Evolutionary conservation across 2,329 filamentous ascomycete genomes (phyloP).

Genomic region (Amphichorda felina): DNA sequence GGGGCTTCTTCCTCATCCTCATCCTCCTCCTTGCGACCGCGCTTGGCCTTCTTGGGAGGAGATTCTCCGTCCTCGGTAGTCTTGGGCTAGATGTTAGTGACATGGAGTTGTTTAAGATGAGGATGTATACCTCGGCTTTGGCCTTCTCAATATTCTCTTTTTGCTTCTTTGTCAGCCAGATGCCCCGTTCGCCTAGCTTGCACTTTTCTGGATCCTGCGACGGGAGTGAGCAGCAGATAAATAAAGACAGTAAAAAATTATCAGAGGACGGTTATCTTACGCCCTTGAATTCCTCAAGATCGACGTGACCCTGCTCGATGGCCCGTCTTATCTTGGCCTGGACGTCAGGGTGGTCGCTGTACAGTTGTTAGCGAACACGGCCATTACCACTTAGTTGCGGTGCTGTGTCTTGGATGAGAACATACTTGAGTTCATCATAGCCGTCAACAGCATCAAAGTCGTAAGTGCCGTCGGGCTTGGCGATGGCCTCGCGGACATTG

Average conservation of each 20-base stretch:
- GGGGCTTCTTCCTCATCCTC: conserved; percentile 3
- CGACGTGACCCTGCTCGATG: conserved; percentile 67
- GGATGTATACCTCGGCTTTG: conserved; percentile 8
- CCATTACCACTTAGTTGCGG: background rate
- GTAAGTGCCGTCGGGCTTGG: conserved; percentile 29
- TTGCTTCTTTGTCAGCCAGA: conserved; percentile 33
- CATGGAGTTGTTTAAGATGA: too few relatives aligned
- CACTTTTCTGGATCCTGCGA: conserved; percentile 64
- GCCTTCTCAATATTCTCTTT: conserved; percentile 20
- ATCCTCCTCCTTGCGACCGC: conserved; percentile 9
- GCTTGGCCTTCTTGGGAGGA: conserved; percentile 16
- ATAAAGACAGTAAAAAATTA: background rate
- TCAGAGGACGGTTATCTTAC: conserved; percentile 46
- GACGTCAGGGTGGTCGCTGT: conserved; percentile 39
- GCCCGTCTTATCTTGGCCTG: conserved; percentile 65
- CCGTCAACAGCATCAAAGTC: conserved; percentile 65
- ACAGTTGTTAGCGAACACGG: background rate
- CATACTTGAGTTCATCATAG: conserved; percentile 58
- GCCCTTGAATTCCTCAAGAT: conserved; percentile 77
- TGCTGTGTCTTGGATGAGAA: conserved; percentile 5
- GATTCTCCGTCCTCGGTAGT: conserved; percentile 14
- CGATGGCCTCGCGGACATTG: conserved; percentile 49
- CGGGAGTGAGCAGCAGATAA: background rate
- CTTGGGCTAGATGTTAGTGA: conserved; percentile 8
- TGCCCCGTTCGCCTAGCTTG: conserved; percentile 52